These are phyloP conservation scores for Wickerhamiella hasegawae DNA, from an alignment of 805 yeast species.

Conservation along the genomic window DNA sequence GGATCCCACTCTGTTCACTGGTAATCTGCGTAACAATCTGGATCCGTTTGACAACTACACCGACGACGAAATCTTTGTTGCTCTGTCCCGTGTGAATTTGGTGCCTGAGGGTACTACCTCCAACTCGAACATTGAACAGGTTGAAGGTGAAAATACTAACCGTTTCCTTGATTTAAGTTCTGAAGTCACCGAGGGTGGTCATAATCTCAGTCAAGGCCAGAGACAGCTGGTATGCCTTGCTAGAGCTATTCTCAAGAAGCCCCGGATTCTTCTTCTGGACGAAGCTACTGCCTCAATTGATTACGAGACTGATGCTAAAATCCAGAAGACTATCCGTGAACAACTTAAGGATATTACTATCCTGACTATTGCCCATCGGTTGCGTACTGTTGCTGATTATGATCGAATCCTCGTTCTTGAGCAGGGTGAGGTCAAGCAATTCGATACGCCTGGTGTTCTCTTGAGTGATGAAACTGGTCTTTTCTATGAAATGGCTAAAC, in stretches of 20 bases:
- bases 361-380: conserved; percentile 75
- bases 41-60: conserved; percentile 50
- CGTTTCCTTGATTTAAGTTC: conserved; percentile 44
- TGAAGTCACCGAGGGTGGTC: conserved; percentile 61
- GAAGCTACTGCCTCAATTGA: conserved; percentile 68
- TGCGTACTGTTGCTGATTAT: conserved; percentile 56
- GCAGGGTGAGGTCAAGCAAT: conserved; percentile 60
- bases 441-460: conserved; percentile 52
- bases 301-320: conserved; percentile 68
- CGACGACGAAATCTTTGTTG: conserved; percentile 46
- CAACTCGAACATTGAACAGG: not conserved
- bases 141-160: conserved; percentile 46
- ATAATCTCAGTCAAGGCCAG: conserved; percentile 82
- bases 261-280: conserved; percentile 61
- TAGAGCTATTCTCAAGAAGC: conserved; percentile 56
- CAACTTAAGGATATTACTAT: conserved; percentile 62
- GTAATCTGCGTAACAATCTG: conserved; percentile 50
- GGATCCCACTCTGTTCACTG: conserved; percentile 65
- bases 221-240: conserved; percentile 75
- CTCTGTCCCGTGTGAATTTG: conserved; percentile 44
- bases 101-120: conserved; percentile 23
- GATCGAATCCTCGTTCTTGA: conserved; percentile 74
- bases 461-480: conserved; percentile 33
- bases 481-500: conserved; percentile 60
- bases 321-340: conserved; percentile 52